Evolutionary conservation across 805 yeast genomes (phyloP).

Genomic region (Blastobotrys peoriensis): DNA sequence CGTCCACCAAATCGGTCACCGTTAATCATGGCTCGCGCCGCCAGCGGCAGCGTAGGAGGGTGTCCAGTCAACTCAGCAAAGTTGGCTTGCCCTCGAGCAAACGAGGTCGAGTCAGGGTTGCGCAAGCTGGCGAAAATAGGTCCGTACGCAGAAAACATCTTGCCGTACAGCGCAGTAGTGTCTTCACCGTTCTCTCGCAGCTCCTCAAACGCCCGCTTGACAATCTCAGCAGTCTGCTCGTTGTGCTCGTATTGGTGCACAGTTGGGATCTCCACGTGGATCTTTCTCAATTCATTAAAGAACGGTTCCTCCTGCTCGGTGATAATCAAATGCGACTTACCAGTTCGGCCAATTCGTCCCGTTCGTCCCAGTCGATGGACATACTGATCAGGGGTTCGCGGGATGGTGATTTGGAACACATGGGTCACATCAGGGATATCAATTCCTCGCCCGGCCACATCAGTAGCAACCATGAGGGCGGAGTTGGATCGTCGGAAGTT

Average conservation of each 20-base stretch:
- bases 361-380: constrained; percentile 95
- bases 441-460: constrained; percentile 95
- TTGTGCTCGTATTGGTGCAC: constrained; percentile 1
- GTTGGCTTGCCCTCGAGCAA: constrained; percentile 3
- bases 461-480: constrained; percentile 74
- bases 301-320: constrained; percentile 54
- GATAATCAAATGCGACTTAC: constrained; percentile 59
- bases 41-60: background rate
- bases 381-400: constrained; percentile 68
- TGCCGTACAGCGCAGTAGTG: background rate
- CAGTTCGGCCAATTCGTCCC: constrained; percentile 82
- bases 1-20: background rate
- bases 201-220: background rate
- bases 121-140: background rate
- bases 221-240: background rate
- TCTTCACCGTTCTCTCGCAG: constrained; percentile 4
- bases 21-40: background rate
- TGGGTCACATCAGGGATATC: constrained; percentile 85
- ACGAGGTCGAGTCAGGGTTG: constrained; percentile 1
- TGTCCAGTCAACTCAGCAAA: constrained; percentile 5
- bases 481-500: constrained; percentile 42
- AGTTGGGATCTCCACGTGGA: constrained; percentile 5
- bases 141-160: constrained; percentile 7
- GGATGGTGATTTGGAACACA: constrained; percentile 79
- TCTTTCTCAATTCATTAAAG: constrained; percentile 28